These are phyloP conservation scores for Pseudocercospora ulei DNA, from an alignment of 2,329 filamentous ascomycete species.

Conservation along the genomic window DNA sequence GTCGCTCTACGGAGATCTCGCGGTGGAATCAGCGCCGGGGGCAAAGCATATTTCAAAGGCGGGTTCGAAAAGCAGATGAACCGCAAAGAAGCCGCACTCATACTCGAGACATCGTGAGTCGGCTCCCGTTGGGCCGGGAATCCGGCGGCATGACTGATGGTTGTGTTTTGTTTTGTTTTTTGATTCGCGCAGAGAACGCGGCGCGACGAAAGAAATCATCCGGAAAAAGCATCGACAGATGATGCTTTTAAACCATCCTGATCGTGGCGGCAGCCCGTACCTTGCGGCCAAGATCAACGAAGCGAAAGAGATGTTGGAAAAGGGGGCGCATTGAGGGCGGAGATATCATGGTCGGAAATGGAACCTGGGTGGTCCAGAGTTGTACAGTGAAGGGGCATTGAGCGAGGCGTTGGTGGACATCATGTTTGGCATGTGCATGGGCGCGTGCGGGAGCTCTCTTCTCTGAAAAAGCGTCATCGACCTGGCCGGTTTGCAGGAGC, in stretches of 20 bases:
- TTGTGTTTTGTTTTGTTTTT: too few species aligned
- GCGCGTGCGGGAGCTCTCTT: neutral
- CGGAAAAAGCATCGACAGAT: slow-evolving; percentile 90
- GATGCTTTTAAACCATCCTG: slow-evolving; percentile 96
- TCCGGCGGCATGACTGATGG: too few species aligned
- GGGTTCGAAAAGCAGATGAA: slow-evolving; percentile 97
- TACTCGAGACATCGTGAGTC: slow-evolving; percentile 78
- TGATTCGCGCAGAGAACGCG: slow-evolving; percentile 58
- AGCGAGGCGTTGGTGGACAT: slow-evolving; percentile 3
- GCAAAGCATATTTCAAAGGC: slow-evolving; percentile 93
- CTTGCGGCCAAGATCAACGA: slow-evolving; percentile 97
- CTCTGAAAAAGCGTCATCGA: slow-evolving; percentile 2
- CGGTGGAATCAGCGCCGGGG: slow-evolving; percentile 63
- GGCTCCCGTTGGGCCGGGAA: too few species aligned
- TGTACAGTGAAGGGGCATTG: slow-evolving; percentile 2
- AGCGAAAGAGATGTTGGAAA: slow-evolving; percentile 92
- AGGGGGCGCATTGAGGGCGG: slow-evolving; percentile 35
- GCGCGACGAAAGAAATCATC: slow-evolving; percentile 81
- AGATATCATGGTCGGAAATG: neutral
- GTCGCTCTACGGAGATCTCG: slow-evolving; percentile 78
- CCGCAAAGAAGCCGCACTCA: slow-evolving; percentile 77
- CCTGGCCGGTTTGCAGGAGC: neutral
- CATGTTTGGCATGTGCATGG: slow-evolving; percentile 1
- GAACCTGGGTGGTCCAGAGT: neutral
- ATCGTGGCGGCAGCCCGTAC: slow-evolving; percentile 92